Evolutionary conservation across 129 eudicot genomes (phyloP).

Genomic region (Heracleum sosnowskyi): DNA sequence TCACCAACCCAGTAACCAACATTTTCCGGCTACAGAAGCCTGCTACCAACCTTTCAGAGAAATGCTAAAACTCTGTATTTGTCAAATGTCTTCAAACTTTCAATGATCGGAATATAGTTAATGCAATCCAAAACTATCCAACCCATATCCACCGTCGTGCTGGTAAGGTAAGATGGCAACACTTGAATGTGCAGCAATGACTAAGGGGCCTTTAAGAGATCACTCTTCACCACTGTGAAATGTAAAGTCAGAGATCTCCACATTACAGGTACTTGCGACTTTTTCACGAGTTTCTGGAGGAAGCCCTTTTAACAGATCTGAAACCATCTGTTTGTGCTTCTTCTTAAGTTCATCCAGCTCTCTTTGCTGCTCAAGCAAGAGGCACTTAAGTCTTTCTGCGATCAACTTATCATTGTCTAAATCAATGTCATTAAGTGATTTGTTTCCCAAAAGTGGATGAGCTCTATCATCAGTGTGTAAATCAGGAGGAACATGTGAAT

Average conservation of each 20-base stretch:
- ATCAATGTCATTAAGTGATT: not conserved
- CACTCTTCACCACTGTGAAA: slow-evolving; percentile 11
- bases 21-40: slow-evolving; percentile 15
- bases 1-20: slow-evolving; percentile 43
- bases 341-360: slow-evolving; percentile 64
- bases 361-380: slow-evolving; percentile 57
- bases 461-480: not conserved
- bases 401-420: slow-evolving; percentile 30
- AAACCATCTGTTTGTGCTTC: slow-evolving; percentile 53
- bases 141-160: slow-evolving; percentile 21
- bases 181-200: slow-evolving; percentile 27
- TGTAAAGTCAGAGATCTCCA: slow-evolving; percentile 25
- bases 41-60: slow-evolving; percentile 11
- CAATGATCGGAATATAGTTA: not conserved
- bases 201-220: slow-evolving; percentile 12
- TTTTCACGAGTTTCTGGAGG: slow-evolving; percentile 41
- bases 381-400: slow-evolving; percentile 42
- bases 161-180: slow-evolving; percentile 19
- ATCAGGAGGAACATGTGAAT: slow-evolving; percentile 11
- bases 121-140: slow-evolving; percentile 13
- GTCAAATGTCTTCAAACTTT: slow-evolving; percentile 19
- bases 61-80: slow-evolving; percentile 14
- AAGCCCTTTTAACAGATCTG: slow-evolving; percentile 44
- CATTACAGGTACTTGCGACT: slow-evolving; percentile 41
- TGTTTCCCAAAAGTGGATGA: slow-evolving; percentile 3